Conservation (phyloP, 106 monocot species). For the Alisma plantagoaquatica region DNA sequence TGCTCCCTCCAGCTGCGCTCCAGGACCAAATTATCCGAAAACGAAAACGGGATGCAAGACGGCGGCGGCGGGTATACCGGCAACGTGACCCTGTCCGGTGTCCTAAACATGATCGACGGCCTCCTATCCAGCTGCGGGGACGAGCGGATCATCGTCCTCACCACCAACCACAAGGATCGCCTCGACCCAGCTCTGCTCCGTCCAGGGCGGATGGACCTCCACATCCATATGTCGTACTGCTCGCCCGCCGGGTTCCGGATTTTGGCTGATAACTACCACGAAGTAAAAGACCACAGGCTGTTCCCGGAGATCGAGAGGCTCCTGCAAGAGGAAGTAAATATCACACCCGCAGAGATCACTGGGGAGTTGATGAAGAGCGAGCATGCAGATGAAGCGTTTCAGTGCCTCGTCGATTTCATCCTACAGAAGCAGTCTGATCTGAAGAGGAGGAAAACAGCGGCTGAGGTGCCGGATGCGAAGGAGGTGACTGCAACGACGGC, state of each 20-base stretch:
- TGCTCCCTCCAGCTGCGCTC: conserved; percentile 22
- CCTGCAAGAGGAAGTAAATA: conserved; percentile 22
- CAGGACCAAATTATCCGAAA: not conserved
- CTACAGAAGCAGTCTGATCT: conserved; percentile 7
- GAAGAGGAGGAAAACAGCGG: conserved; percentile 9
- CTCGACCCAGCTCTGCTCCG: conserved; percentile 26
- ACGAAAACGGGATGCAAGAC: not conserved
- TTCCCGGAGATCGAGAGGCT: conserved; percentile 25
- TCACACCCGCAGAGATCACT: conserved; percentile 38
- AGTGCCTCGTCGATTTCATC: conserved; percentile 12
- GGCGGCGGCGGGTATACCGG: too few relatives aligned
- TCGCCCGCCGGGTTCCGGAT: conserved; percentile 12
- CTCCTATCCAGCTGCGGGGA: conserved; percentile 37
- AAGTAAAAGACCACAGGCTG: conserved; percentile 17
- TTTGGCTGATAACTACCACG: conserved; percentile 31
- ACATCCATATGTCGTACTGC: conserved; percentile 37
- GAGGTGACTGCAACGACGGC: too few relatives aligned
- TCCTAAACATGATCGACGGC: conserved; percentile 37
- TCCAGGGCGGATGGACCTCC: conserved; percentile 38
- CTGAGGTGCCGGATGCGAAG: not conserved
- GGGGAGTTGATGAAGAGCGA: conserved; percentile 35
- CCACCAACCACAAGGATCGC: conserved; percentile 37
- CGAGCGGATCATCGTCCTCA: conserved; percentile 40
- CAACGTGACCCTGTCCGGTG: too few relatives aligned
- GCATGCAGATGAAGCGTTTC: conserved; percentile 17